These are phyloP conservation scores for Suillus subaureus DNA, from an alignment of 768 basidiomycete genomes.

Conservation along the genomic window DNA sequence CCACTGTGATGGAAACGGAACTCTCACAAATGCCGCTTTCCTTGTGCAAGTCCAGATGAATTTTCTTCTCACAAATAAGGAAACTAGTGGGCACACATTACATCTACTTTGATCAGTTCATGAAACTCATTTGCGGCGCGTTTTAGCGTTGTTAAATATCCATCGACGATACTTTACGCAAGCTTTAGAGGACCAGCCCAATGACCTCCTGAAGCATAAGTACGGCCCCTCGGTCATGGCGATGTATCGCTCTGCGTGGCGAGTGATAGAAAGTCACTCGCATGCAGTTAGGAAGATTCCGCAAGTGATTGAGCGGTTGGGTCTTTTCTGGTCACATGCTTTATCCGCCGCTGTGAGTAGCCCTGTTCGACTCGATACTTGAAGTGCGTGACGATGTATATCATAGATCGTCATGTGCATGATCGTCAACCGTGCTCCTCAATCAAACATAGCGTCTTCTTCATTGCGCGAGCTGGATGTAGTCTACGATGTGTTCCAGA, in stretches of 20 bases:
- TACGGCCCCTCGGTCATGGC: conserved; percentile 74
- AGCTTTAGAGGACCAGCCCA: conserved; percentile 60
- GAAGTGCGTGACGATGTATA: background rate
- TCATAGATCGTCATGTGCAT: conserved; percentile 61
- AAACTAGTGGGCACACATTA: conserved; percentile 42
- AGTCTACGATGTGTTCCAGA: conserved; percentile 46
- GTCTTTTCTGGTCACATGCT: conserved; percentile 65
- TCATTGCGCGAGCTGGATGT: conserved; percentile 52
- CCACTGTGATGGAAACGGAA: conserved; percentile 23
- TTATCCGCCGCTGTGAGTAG: conserved; percentile 63
- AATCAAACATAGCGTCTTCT: conserved; percentile 47
- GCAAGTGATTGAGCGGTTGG: conserved; percentile 45
- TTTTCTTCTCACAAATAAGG: conserved; percentile 48
- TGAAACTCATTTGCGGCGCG: conserved; percentile 1
- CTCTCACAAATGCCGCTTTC: conserved; percentile 19
- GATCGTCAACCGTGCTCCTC: conserved; percentile 51
- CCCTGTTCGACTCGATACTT: background rate
- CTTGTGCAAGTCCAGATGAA: conserved; percentile 42
- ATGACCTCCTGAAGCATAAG: conserved; percentile 58
- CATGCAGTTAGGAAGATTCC: conserved; percentile 45
- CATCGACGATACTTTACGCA: conserved; percentile 71
- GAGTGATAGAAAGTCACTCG: conserved; percentile 54
- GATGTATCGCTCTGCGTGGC: conserved; percentile 72
- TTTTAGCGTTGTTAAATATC: conserved; percentile 60
- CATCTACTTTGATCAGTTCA: background rate